These are phyloP conservation scores for Schizosaccharomyces versatilis DNA, from an alignment of 1,139 yeast genomes.

Conservation along the genomic window DNA sequence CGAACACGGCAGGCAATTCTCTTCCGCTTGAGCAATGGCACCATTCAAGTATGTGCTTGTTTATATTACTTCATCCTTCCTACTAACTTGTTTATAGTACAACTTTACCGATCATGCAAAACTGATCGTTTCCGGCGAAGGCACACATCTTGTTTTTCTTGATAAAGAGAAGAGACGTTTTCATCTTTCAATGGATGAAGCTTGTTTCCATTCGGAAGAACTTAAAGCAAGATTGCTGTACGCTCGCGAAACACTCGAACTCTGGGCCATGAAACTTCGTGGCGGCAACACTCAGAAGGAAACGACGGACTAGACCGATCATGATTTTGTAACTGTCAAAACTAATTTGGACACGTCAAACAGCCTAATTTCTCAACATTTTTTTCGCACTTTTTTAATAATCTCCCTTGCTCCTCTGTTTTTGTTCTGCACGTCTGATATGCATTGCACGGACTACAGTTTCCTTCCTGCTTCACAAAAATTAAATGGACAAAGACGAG, in stretches of 20 bases:
- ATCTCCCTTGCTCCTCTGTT: too few relatives aligned
- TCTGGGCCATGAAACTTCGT: neutral
- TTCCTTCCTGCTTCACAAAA: too few relatives aligned
- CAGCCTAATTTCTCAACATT: neutral
- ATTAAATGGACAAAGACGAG: too few relatives aligned
- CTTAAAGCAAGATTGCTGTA: neutral
- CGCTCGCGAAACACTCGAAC: neutral
- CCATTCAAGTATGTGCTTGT: constrained; percentile 31
- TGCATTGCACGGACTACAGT: too few relatives aligned
- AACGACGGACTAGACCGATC: neutral
- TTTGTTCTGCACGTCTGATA: too few relatives aligned
- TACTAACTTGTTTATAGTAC: neutral
- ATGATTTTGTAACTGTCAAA: neutral
- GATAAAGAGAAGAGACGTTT: neutral
- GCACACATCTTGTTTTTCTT: neutral
- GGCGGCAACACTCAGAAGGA: too few relatives aligned
- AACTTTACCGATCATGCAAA: constrained; percentile 91
- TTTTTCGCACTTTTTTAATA: neutral
- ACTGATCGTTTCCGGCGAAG: constrained; percentile 38
- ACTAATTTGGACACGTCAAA: neutral
- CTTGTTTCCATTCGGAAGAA: neutral
- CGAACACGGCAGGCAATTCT: constrained; percentile 60
- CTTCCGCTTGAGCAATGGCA: constrained; percentile 86
- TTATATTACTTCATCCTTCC: constrained; percentile 20
- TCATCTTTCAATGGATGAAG: neutral